phyloP scores from a whole-genome alignment of 805 yeast genomes.

The Spathaspora girioi region DNA sequence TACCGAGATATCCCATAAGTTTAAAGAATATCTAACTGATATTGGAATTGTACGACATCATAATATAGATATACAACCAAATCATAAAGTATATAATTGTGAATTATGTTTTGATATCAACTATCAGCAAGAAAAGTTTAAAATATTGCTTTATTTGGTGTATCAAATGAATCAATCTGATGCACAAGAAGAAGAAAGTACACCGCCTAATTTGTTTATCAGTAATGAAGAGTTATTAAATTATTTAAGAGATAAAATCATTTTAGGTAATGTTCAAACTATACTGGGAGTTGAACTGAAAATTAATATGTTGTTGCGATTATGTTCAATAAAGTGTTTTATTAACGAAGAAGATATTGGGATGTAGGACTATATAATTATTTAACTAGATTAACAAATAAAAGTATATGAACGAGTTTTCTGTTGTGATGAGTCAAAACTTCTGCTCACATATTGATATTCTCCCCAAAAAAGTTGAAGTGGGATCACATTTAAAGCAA shows the following conservation, averaged over 20 bases:
- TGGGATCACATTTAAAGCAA: too few species aligned
- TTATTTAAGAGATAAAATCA: conserved; percentile 12
- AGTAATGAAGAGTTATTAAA: conserved; percentile 11
- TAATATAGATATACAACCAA: background rate
- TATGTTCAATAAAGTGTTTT: conserved; percentile 9
- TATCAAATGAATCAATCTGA: conserved; percentile 5
- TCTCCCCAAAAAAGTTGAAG: too few species aligned
- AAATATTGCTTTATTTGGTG: conserved; percentile 6
- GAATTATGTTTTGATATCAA: conserved; percentile 7
- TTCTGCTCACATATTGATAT: too few species aligned
- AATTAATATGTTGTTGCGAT: conserved; percentile 8
- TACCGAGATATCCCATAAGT: conserved; percentile 8
- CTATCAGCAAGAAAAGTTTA: conserved; percentile 3
- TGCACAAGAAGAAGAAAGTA: background rate
- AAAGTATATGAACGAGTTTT: background rate
- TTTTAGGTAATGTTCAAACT: conserved; percentile 1
- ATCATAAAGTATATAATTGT: conserved; percentile 10
- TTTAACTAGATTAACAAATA: background rate
- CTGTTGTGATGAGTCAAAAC: too few species aligned
- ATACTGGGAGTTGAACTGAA: conserved; percentile 10
- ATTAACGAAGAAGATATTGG: conserved; percentile 13
- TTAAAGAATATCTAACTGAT: conserved; percentile 9
- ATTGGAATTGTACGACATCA: conserved; percentile 7
- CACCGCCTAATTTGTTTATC: conserved; percentile 6
- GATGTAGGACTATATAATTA: conserved; percentile 1